Evolutionary conservation across 495 filamentous ascomycete genomes (phyloP).

Genomic region (Massariosphaeria phaeospora): DNA sequence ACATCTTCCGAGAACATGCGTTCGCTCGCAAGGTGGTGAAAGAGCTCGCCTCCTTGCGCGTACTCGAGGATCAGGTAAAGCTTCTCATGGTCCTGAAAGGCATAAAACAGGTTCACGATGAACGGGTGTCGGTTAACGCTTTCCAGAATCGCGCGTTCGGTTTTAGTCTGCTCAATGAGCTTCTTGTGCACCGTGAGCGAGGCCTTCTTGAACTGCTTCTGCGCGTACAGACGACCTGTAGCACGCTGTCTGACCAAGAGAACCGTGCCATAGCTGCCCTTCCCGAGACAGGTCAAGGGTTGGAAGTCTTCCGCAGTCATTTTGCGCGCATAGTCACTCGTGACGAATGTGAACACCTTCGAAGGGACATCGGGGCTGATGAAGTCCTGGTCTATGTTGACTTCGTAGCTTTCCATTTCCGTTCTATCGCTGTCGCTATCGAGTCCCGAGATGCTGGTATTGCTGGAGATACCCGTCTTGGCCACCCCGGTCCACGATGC

Average conservation of each 20-base stretch:
- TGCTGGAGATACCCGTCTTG: conserved; percentile 43
- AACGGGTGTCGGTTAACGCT: conserved; percentile 94
- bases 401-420: conserved; percentile 75
- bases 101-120: conserved; percentile 95
- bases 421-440: conserved; percentile 46
- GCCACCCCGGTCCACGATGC: conserved; percentile 13
- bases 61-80: conserved; percentile 97
- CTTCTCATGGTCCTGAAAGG: conserved; percentile 97
- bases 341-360: conserved; percentile 37
- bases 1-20: conserved; percentile 85
- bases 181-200: conserved; percentile 88
- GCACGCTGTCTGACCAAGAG: conserved; percentile 79
- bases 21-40: conserved; percentile 81
- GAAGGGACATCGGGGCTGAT: conserved; percentile 62
- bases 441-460: conserved; percentile 55
- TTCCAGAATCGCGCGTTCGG: conserved; percentile 88
- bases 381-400: conserved; percentile 83
- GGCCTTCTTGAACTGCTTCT: conserved; percentile 98
- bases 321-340: conserved; percentile 52
- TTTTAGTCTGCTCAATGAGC: conserved; percentile 92
- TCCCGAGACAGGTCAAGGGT: conserved; percentile 88
- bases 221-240: conserved; percentile 87
- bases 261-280: conserved; percentile 92
- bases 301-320: conserved; percentile 91
- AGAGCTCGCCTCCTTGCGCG: conserved; percentile 93